Evolutionary conservation across 352 stramenopile species (phyloP).

Genomic region (Blastocystis sp.): DNA sequence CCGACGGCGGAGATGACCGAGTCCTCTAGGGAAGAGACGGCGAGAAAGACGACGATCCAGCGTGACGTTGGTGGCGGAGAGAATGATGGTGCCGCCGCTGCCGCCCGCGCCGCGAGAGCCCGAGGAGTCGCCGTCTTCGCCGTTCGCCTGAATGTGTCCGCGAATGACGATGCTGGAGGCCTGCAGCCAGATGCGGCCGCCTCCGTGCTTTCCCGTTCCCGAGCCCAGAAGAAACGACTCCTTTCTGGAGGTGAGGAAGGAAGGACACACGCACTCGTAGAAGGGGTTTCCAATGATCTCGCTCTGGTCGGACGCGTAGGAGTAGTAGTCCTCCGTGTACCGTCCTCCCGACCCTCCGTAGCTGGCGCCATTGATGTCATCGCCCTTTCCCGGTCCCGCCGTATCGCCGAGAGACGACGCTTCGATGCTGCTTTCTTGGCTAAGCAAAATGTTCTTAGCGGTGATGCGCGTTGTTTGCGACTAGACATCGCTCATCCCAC

Average conservation of each 20-base stretch:
- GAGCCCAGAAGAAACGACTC: background rate
- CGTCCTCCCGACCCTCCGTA: constrained; percentile 15
- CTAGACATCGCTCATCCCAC: background rate
- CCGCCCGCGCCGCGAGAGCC: background rate
- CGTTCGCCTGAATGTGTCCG: background rate
- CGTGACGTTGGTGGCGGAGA: background rate
- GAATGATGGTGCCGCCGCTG: background rate
- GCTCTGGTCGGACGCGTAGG: background rate
- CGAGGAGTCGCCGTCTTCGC: background rate
- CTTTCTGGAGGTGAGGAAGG: background rate
- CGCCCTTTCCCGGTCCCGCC: constrained; percentile 10
- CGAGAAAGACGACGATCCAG: background rate
- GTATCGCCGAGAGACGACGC: background rate
- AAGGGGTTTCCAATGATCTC: background rate
- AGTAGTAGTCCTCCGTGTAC: background rate
- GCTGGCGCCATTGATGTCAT: constrained; percentile 2
- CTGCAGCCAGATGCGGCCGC: background rate
- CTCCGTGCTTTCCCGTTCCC: background rate
- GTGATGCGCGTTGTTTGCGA: background rate
- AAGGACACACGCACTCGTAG: background rate
- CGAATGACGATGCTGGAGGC: background rate
- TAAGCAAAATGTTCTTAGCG: background rate
- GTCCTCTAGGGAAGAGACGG: background rate
- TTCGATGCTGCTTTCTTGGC: background rate
- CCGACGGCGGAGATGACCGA: background rate